Percentiles rank a stretch among this genome's conserved stretches.
These are phyloP conservation scores for Gracilaria domingensis DNA, from an alignment of 23 red algal species.

Conservation along the genomic window DNA sequence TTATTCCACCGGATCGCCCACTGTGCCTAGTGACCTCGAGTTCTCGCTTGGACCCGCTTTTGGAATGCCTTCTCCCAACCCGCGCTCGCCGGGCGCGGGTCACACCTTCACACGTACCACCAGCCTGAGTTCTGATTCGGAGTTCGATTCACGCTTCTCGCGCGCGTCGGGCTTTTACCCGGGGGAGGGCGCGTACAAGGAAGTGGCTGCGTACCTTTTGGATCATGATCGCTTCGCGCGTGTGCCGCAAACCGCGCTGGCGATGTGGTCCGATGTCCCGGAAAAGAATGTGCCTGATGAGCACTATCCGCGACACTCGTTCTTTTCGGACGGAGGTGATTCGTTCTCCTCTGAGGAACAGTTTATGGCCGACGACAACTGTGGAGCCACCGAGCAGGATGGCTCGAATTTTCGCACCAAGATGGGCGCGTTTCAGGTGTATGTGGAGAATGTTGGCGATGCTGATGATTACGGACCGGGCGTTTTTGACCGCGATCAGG, in stretches of 20 bases:
- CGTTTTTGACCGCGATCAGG: constrained; percentile 86
- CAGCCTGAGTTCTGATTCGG: constrained; percentile 60
- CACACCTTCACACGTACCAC: constrained; percentile 30
- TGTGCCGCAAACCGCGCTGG: constrained; percentile 94
- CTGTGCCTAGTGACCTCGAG: constrained; percentile 17
- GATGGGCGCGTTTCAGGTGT: constrained; percentile 97
- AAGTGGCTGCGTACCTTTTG: constrained; percentile 95
- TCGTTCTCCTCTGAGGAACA: constrained; percentile 15
- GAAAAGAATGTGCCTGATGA: constrained; percentile 17
- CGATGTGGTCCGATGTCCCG: constrained; percentile 67
- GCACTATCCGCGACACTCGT: background rate
- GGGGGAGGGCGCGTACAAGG: constrained; percentile 91
- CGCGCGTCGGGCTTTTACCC: constrained; percentile 70
- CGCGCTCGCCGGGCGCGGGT: constrained; percentile 30
- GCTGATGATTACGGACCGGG: constrained; percentile 98
- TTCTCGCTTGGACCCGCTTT: constrained; percentile 57
- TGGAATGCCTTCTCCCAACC: constrained; percentile 38
- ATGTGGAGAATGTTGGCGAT: constrained; percentile 92
- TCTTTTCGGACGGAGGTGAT: constrained; percentile 38
- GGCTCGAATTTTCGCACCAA: constrained; percentile 69
- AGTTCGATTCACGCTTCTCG: constrained; percentile 34
- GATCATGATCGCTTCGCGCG: constrained; percentile 90
- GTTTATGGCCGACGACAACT: constrained; percentile 15
- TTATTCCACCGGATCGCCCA: constrained; percentile 30
- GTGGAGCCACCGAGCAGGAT: background rate